Percentiles rank a stretch among this genome's conserved stretches.
Conservation (phyloP, 1,139 yeast genomes). For the Nematodospora anomalae region DNA sequence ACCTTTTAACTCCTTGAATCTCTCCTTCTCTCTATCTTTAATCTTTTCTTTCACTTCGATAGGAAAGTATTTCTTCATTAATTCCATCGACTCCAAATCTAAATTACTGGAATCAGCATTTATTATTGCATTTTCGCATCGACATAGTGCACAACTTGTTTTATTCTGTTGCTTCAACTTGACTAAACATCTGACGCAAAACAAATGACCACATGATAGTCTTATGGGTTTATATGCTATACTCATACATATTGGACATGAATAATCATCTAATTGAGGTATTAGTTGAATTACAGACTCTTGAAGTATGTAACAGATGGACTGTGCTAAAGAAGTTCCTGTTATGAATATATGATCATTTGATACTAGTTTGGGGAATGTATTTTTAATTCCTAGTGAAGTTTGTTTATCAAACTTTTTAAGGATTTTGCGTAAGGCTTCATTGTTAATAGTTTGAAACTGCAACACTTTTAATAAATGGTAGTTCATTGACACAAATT, state of each 20-base stretch:
- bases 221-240: constrained; percentile 72
- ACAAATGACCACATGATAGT: constrained; percentile 61
- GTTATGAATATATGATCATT: constrained; percentile 46
- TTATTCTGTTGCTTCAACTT: constrained; percentile 60
- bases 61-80: constrained; percentile 64
- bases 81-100: constrained; percentile 52
- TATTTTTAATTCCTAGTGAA: constrained; percentile 47
- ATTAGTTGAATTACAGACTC: constrained; percentile 53
- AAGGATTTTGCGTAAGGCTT: constrained; percentile 65
- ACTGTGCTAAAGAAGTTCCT: constrained; percentile 53
- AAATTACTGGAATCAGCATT: constrained; percentile 61
- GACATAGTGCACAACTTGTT: constrained; percentile 67
- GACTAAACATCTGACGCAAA: constrained; percentile 71
- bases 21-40: constrained; percentile 58
- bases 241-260: constrained; percentile 70
- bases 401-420: constrained; percentile 78
- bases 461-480: constrained; percentile 57
- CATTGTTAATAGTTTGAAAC: constrained; percentile 61
- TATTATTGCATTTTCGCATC: constrained; percentile 51
- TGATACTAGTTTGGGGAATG: constrained; percentile 48
- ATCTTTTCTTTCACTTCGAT: constrained; percentile 63
- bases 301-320: constrained; percentile 57
- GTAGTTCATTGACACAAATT: constrained; percentile 54
- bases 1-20: constrained; percentile 30
- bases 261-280: constrained; percentile 74